phyloP scores from a whole-genome alignment of 2,329 filamentous ascomycete species.

The Aschersonia sp. region DNA sequence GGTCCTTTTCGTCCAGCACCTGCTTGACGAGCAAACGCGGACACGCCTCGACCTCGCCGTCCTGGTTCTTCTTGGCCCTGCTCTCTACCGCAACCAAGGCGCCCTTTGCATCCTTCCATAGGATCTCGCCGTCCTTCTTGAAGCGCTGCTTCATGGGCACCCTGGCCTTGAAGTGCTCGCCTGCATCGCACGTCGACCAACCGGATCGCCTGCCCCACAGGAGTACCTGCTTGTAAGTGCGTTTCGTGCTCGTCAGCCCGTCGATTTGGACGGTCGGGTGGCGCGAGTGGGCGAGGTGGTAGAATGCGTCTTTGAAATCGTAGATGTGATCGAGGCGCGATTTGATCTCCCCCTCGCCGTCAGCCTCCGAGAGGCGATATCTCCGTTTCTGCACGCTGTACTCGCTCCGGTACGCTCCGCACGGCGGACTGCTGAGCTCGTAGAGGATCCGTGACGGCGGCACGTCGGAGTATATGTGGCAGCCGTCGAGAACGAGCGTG shows the following conservation, averaged over 20 bases:
- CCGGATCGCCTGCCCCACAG: constrained; percentile 7
- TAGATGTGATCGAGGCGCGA: constrained; percentile 15
- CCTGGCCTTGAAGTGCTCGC: constrained; percentile 10
- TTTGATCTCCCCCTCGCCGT: constrained; percentile 6
- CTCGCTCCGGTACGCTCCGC: constrained; percentile 5
- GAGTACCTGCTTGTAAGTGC: constrained; percentile 7
- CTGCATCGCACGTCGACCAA: constrained; percentile 9
- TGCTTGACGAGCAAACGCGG: constrained; percentile 11
- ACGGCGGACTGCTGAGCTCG: constrained; percentile 10
- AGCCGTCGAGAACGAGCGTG: constrained; percentile 10
- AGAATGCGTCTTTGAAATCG: constrained; percentile 8
- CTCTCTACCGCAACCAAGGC: constrained; percentile 12
- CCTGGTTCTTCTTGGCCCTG: constrained; percentile 7
- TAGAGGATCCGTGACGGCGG: constrained; percentile 10
- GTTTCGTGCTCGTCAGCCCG: constrained; percentile 9
- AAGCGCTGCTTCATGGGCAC: constrained; percentile 8
- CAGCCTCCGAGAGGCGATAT: constrained; percentile 7
- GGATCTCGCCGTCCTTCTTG: constrained; percentile 9
- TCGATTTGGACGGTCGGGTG: constrained; percentile 7
- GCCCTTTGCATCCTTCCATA: constrained; percentile 11
- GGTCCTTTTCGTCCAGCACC: constrained; percentile 9
- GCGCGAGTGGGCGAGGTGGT: neutral
- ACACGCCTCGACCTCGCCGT: constrained; percentile 6
- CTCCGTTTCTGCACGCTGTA: constrained; percentile 14
- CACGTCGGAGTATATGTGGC: constrained; percentile 8